Conservation (phyloP, 2,329 filamentous ascomycete genomes). For the Cercospora janseana region DNA sequence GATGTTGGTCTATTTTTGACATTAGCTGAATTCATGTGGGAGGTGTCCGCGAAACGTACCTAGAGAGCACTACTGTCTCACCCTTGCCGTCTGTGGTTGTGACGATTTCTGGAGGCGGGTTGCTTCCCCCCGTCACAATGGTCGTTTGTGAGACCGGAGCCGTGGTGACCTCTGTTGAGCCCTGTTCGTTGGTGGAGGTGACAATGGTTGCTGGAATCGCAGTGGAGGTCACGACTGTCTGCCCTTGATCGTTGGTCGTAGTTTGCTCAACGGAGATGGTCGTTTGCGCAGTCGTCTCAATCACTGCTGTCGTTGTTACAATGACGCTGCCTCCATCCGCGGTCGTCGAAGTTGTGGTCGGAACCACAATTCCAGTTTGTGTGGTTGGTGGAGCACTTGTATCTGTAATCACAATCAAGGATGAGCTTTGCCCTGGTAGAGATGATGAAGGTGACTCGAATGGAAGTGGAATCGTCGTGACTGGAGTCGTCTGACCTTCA, state of each 20-base stretch:
- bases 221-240: slow-evolving; percentile 37
- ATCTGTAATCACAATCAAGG: slow-evolving; percentile 20
- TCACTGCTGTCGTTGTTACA: slow-evolving; percentile 41
- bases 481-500: slow-evolving; percentile 22
- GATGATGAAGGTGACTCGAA: slow-evolving; percentile 15
- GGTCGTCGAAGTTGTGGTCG: slow-evolving; percentile 42
- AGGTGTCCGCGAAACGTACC: not conserved
- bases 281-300: slow-evolving; percentile 36
- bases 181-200: slow-evolving; percentile 42
- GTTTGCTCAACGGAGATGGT: slow-evolving; percentile 34
- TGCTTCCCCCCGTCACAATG: slow-evolving; percentile 40
- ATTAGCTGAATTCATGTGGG: not conserved
- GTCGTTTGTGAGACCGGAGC: slow-evolving; percentile 41
- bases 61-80: slow-evolving; percentile 38
- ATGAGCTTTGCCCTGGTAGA: slow-evolving; percentile 25
- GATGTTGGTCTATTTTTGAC: slow-evolving; percentile 15
- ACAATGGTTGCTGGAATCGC: slow-evolving; percentile 42
- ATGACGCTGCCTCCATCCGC: slow-evolving; percentile 40
- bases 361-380: slow-evolving; percentile 42
- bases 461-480: slow-evolving; percentile 12
- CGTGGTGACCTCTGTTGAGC: slow-evolving; percentile 40
- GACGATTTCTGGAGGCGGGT: slow-evolving; percentile 39
- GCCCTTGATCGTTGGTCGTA: slow-evolving; percentile 35
- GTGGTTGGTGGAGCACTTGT: slow-evolving; percentile 26
- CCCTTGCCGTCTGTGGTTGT: slow-evolving; percentile 44